Evolutionary conservation across 2,329 filamentous ascomycete species (phyloP), one percentile per base, ranked within the genome.

Genomic region (Neonectria faginata): DNA sequence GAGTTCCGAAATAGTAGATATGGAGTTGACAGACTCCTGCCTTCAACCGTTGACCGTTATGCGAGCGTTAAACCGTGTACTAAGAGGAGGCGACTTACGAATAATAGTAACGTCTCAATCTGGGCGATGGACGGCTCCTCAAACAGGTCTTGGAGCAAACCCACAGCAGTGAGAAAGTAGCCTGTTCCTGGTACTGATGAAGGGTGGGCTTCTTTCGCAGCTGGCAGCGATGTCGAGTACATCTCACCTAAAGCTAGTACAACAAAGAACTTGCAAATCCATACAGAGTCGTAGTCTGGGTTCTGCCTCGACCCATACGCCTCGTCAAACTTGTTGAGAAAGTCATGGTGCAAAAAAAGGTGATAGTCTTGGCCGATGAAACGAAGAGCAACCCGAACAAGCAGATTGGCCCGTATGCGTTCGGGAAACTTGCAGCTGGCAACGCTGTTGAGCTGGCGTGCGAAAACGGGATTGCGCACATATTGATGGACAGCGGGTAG

Each of bases 321-420:
- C 39, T 44, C 62, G 9, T 66, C 51, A 2, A 66, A 39, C 22
- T 54, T 39, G 22, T 60, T 51, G 11, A 66, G 56, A 18, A 66
- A 66, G 42, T 66, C 64, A 9, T 60, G 52, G 42, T 66, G 64
- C 41, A 64, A 42, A 48, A 66, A 66, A 29, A 66, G 60, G 33
- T 66, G 64, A 22, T 66, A 66, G 45, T 66, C 64, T 22, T 64
- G 56, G n/a, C 64, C 64, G 25, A 66, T 66, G 60, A 66, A 66
- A 12, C 64, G 60, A n/a, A 66, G 56, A 29, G 64, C 64, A n/a
- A 66, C 60, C n/a, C 64, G 64, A 27, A 66, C 57, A 20, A 66
- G 64, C n/a, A 66, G 56, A 33, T 60, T 64, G 9, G 56, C 64
- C 9, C 60, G 50, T 44, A 66, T 66, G 25, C 64, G 64, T n/a